phyloP scores from a whole-genome alignment of 2,329 filamentous ascomycete species.

The Colletotrichum echinochloae region DNA sequence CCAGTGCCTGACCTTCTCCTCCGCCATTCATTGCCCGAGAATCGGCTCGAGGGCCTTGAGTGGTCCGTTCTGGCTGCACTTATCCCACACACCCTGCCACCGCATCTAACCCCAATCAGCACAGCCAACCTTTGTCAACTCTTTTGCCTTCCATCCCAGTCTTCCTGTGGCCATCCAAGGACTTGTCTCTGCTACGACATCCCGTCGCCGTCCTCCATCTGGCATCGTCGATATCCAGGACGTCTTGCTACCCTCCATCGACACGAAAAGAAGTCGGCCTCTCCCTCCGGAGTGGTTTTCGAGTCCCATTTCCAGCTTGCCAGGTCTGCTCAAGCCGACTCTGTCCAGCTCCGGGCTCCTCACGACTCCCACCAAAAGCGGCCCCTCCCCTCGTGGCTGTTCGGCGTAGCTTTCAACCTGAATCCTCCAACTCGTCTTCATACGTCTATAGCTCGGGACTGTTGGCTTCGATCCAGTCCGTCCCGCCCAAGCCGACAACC shows the following conservation, averaged over 20 bases:
- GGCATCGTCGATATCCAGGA: background rate
- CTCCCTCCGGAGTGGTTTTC: background rate
- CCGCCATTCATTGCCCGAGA: constrained; percentile 28
- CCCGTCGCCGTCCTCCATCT: background rate
- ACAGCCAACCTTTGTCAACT: constrained; percentile 25
- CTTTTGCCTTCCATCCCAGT: constrained; percentile 10
- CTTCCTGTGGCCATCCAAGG: constrained; percentile 14
- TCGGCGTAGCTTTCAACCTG: constrained; percentile 1
- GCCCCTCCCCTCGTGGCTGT: constrained; percentile 11
- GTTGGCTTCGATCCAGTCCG: constrained; percentile 42
- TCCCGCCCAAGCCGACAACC: constrained; percentile 40
- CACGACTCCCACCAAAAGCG: constrained; percentile 5
- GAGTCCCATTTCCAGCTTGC: too few species aligned
- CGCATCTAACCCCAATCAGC: constrained; percentile 35
- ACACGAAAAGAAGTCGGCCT: background rate
- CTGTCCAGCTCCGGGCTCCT: background rate
- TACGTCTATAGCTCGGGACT: constrained; percentile 36
- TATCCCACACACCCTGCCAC: constrained; percentile 29
- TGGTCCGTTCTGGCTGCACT: constrained; percentile 36
- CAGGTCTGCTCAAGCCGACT: background rate
- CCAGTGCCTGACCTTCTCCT: constrained; percentile 28
- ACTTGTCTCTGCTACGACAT: constrained; percentile 5
- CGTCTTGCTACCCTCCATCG: background rate
- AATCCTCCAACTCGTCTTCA: background rate
- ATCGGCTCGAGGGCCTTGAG: constrained; percentile 27